These are phyloP conservation scores for Penicillium sp. DNA, from an alignment of 2,329 filamentous ascomycete species.

Conservation along the genomic window DNA sequence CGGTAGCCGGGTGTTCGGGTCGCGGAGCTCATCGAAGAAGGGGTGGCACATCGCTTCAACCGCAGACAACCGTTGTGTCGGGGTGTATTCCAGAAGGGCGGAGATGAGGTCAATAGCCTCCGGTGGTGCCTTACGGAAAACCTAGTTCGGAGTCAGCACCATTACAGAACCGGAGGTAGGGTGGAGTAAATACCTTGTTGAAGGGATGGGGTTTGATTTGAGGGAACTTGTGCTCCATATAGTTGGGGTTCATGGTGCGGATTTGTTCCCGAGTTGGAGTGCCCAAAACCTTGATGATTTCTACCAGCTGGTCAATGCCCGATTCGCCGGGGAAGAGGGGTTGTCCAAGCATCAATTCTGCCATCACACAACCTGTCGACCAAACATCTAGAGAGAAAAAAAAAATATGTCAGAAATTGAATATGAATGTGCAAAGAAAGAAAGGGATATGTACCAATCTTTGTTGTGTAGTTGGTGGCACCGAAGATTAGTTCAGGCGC, in stretches of 20 bases:
- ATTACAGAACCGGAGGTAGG: not conserved
- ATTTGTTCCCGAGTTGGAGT: constrained; percentile 98
- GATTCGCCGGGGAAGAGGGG: constrained; percentile 97
- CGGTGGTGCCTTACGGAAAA: constrained; percentile 92
- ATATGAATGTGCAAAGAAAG: not conserved
- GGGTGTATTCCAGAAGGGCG: constrained; percentile 91
- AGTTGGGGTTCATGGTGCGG: constrained; percentile 99
- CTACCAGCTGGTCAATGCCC: constrained; percentile 95
- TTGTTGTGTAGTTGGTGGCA: constrained; percentile 98
- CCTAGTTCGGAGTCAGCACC: constrained; percentile 48
- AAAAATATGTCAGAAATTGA: not conserved
- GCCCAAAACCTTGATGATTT: constrained; percentile 98
- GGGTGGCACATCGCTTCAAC: constrained; percentile 97
- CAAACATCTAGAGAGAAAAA: constrained; percentile 73
- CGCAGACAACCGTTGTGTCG: constrained; percentile 87
- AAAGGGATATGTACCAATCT: constrained; percentile 74
- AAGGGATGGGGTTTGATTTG: constrained; percentile 99
- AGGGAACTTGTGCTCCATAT: constrained; percentile 99
- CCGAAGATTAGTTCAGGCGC: constrained; percentile 98
- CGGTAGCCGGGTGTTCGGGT: constrained; percentile 84
- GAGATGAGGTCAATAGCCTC: constrained; percentile 95
- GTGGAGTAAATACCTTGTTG: constrained; percentile 66
- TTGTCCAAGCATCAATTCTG: constrained; percentile 97
- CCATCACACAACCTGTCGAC: constrained; percentile 99
- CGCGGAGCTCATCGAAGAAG: constrained; percentile 95